phyloP scores from a whole-genome alignment of 1,284 basidiomycete species.

The Amylostereum chailletii region DNA sequence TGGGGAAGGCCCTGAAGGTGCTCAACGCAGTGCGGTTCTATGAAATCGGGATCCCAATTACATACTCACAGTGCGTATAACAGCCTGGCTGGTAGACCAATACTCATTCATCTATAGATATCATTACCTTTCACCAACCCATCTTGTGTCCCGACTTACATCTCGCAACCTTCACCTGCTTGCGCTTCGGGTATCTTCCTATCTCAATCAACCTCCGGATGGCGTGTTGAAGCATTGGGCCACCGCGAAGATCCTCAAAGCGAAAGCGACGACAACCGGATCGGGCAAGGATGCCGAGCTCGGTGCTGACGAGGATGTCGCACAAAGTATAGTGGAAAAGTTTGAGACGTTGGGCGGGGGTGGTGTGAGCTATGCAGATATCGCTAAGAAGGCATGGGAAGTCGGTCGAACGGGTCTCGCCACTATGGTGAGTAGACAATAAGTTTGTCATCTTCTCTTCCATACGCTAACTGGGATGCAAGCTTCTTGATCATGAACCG shows the following conservation, averaged over 20 bases:
- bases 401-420: constrained; percentile 80
- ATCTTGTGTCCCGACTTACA: constrained; percentile 78
- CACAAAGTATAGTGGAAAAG: constrained; percentile 79
- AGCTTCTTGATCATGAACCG: constrained; percentile 90
- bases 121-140: constrained; percentile 65
- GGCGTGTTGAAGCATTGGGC: constrained; percentile 95
- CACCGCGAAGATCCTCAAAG: constrained; percentile 78
- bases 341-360: constrained; percentile 66
- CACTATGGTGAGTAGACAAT: constrained; percentile 57
- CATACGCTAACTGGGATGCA: not conserved
- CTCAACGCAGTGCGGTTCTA: constrained; percentile 88
- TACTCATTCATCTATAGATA: constrained; percentile 42
- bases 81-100: not conserved
- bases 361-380: constrained; percentile 88
- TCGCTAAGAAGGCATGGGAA: constrained; percentile 92
- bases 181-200: constrained; percentile 85
- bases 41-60: constrained; percentile 90
- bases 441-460: not conserved
- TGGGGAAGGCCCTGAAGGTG: constrained; percentile 91
- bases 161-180: constrained; percentile 87
- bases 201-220: constrained; percentile 77
- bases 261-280: constrained; percentile 47
- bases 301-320: constrained; percentile 71
- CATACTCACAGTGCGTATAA: constrained; percentile 71
- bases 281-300: constrained; percentile 43